Evolutionary conservation across 163 green algal genomes (phyloP), one percentile per base, ranked within the genome.

Genomic region (Prototheca stagnorum): DNA sequence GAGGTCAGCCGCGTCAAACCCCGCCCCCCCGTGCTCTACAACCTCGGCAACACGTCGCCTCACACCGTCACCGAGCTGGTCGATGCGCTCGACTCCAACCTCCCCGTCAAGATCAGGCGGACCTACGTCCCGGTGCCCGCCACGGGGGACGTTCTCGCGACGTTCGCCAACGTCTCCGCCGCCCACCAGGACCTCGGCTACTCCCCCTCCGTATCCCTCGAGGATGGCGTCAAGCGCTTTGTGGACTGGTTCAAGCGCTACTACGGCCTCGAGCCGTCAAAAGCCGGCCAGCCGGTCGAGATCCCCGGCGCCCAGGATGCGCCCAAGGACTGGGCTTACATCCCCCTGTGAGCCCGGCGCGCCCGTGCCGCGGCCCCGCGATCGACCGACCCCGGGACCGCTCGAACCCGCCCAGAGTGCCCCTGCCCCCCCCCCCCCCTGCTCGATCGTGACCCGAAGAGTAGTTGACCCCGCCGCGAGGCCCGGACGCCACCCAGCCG

Each of bases 1-100:
- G 31, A 45, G 36, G 37, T 36, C 42, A n/a, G 44, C 62, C 21
- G 46, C 54, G 29, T 44, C 37, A 44, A 12, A 11, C 11, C 16
- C 12, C 37, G 24, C 37, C 7, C 37, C 37, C 16, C 16, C 44
- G 39, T 27, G 39, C 22, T 85, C 0, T 87, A 68, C 63, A 87
- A 87, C 62, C 65, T 87, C 22, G 77, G 77, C 25, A 90, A 90
- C 69, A 90, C 78, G 9, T 44, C 71, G 17, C 78, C 80, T 9
- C 62, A 77, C 33, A 77, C 73, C 11, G 79, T 90, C 3, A 72
- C 39, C 2, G 61, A 78, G 29, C 70, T 90, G 39, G 79, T 90
- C 35, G 21, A 27, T 4, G 62, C 59, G 16, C 52, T 89, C 28
- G 70, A 85, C 56, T 59, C 64, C 24, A 47, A 72, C 35, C 49